phyloP scores from a whole-genome alignment of 768 basidiomycete species.

The Leccinellum rugosiceps region DNA sequence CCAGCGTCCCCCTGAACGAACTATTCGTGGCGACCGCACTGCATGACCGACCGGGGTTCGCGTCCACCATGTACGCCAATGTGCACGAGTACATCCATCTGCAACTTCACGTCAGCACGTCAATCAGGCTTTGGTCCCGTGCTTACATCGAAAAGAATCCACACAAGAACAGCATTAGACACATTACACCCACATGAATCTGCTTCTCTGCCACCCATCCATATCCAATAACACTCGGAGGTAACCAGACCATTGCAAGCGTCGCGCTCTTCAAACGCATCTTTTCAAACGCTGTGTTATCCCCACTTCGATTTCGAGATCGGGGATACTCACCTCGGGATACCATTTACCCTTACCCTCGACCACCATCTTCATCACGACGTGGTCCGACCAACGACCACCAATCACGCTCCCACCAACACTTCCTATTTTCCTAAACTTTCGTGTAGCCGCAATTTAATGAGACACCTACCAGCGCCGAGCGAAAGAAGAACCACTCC shows the following conservation, averaged over 20 bases:
- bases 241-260: slow-evolving; percentile 49
- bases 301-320: not conserved
- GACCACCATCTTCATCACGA: slow-evolving; percentile 41
- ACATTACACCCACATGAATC: slow-evolving; percentile 62
- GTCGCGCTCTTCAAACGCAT: slow-evolving; percentile 70
- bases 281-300: slow-evolving; percentile 33
- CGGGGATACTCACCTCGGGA: slow-evolving; percentile 56
- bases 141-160: slow-evolving; percentile 76
- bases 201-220: slow-evolving; percentile 72
- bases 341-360: slow-evolving; percentile 45
- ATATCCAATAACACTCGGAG: slow-evolving; percentile 61
- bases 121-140: not conserved
- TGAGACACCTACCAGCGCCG: slow-evolving; percentile 52
- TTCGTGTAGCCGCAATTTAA: not conserved
- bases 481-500: slow-evolving; percentile 76
- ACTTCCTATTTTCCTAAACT: slow-evolving; percentile 34
- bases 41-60: slow-evolving; percentile 77
- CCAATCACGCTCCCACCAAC: slow-evolving; percentile 54
- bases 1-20: slow-evolving; percentile 65
- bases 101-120: slow-evolving; percentile 2
- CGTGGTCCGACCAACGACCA: slow-evolving; percentile 55
- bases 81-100: slow-evolving; percentile 66
- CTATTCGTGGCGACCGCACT: slow-evolving; percentile 77
- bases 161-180: slow-evolving; percentile 65
- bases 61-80: slow-evolving; percentile 83